Conservation (phyloP, 2,329 filamentous ascomycete species). For the Hymenoscyphus occultus region DNA sequence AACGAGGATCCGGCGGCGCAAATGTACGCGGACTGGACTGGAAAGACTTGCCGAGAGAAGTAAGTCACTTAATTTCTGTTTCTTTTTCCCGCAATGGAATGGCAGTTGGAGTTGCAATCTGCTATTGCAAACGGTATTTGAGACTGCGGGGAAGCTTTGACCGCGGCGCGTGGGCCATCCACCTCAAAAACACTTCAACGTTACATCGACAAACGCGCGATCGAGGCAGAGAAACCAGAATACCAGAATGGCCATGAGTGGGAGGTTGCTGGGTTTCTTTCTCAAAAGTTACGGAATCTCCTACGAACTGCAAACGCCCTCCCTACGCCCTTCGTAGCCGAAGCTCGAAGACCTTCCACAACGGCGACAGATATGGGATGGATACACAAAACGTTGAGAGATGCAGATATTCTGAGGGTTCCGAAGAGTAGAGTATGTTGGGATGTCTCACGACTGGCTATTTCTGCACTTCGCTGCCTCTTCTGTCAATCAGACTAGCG, state of each 20-base stretch:
- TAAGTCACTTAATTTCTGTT: constrained; percentile 48
- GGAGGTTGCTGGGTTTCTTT: background rate
- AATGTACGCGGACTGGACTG: constrained; percentile 96
- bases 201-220: background rate
- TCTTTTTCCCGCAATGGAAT: background rate
- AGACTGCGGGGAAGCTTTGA: background rate
- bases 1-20: constrained; percentile 87
- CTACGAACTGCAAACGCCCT: background rate
- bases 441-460: too few species aligned
- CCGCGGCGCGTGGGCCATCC: background rate
- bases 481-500: too few species aligned
- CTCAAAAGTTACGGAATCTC: background rate
- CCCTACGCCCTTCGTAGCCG: background rate
- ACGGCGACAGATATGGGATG: background rate
- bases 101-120: background rate
- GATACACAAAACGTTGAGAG: background rate
- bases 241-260: background rate
- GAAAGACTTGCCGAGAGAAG: constrained; percentile 95
- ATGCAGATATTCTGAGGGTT: background rate
- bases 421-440: background rate
- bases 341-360: background rate
- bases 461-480: too few species aligned
- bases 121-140: background rate
- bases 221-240: background rate
- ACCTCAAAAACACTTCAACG: background rate